A percentile compares a stretch with the other conserved stretches of the same genome.
phyloP scores from a whole-genome alignment of 441 rosid genomes.

The Erodium trifolium region DNA sequence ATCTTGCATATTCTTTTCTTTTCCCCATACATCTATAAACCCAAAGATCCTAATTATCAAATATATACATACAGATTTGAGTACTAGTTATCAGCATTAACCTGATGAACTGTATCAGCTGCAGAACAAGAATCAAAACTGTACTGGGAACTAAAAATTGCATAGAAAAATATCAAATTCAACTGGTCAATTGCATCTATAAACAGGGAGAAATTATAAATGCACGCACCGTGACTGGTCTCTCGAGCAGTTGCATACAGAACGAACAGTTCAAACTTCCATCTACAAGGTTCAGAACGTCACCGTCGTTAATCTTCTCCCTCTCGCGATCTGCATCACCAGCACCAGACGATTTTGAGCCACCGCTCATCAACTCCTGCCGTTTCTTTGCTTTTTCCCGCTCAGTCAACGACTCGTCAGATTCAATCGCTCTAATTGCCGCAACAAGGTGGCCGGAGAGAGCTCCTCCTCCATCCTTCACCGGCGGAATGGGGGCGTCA shows the following conservation, averaged over 20 bases:
- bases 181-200: neutral
- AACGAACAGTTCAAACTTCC: slow-evolving; percentile 8
- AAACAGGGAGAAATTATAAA: too few relatives aligned
- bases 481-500: neutral
- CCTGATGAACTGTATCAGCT: neutral
- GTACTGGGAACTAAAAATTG: neutral
- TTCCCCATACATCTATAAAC: neutral
- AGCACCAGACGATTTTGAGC: neutral
- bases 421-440: slow-evolving; percentile 6
- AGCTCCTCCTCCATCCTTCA: neutral
- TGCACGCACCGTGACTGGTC: slow-evolving; percentile 7
- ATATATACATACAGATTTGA: neutral
- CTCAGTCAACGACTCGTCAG: slow-evolving; percentile 2
- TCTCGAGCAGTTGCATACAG: neutral
- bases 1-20: neutral
- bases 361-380: slow-evolving; percentile 10
- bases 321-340: neutral
- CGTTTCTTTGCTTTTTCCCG: slow-evolving; percentile 2
- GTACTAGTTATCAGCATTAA: neutral
- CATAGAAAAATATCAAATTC: neutral
- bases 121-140: neutral
- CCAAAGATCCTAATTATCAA: neutral
- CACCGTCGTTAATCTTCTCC: neutral
- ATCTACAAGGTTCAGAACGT: slow-evolving; percentile 1
- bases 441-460: neutral